Evolutionary conservation across 768 basidiomycete genomes (phyloP).

Genomic region (Rossbeevera mucosa): DNA sequence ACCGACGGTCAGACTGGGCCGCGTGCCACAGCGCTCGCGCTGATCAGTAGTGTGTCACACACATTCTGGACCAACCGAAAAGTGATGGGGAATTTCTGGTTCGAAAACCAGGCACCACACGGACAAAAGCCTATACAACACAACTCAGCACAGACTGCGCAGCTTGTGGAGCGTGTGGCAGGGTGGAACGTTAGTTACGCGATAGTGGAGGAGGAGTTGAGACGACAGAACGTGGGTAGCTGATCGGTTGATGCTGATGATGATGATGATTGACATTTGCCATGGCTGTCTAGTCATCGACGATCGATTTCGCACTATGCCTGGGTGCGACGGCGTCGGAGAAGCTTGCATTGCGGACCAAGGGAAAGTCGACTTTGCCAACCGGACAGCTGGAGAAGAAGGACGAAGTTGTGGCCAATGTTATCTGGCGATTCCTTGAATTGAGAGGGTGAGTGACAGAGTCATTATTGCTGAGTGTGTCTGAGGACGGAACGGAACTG

Average conservation of each 20-base stretch:
- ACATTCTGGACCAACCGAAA: constrained; percentile 76
- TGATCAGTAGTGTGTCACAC: constrained; percentile 78
- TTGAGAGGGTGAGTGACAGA: constrained; percentile 66
- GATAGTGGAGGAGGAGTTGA: constrained; percentile 88
- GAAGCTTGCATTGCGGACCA: constrained; percentile 77
- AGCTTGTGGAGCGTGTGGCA: constrained; percentile 81
- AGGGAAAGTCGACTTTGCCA: constrained; percentile 49
- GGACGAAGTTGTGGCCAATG: constrained; percentile 97
- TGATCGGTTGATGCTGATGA: constrained; percentile 15
- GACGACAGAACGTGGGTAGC: constrained; percentile 87
- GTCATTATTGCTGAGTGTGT: not conserved
- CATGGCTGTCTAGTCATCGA: constrained; percentile 67
- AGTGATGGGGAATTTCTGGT: constrained; percentile 74
- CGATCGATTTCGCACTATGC: constrained; percentile 93
- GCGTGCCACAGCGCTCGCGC: constrained; percentile 83
- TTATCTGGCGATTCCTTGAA: constrained; percentile 97
- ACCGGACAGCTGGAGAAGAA: constrained; percentile 80
- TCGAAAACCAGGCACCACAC: constrained; percentile 50
- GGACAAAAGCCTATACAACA: constrained; percentile 61
- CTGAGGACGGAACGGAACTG: constrained; percentile 7
- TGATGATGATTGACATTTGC: constrained; percentile 22
- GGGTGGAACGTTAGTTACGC: constrained; percentile 87
- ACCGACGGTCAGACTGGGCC: constrained; percentile 94
- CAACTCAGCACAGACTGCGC: constrained; percentile 71
- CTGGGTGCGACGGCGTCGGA: constrained; percentile 86